Evolutionary conservation across 352 stramenopile genomes (phyloP).

Genomic region (Phytophthora palmivora): DNA sequence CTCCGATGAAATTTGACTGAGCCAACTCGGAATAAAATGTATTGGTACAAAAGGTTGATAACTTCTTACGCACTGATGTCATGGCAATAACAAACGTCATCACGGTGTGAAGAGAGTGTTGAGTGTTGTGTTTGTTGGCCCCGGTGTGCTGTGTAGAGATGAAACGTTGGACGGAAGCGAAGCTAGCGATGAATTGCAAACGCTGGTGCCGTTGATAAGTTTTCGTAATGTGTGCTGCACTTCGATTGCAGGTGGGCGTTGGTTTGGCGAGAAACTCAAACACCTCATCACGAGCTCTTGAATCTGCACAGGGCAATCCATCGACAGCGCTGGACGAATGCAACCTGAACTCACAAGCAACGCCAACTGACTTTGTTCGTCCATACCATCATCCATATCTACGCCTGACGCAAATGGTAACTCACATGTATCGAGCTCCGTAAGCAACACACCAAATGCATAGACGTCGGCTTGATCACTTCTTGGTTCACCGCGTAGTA

Average conservation of each 20-base stretch:
- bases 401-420: constrained; percentile 50
- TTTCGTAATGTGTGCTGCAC: constrained; percentile 53
- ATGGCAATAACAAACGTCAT: constrained; percentile 16
- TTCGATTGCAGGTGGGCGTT: constrained; percentile 45
- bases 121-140: constrained; percentile 15
- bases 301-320: constrained; percentile 53
- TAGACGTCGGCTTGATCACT: constrained; percentile 53
- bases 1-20: no score
- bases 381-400: constrained; percentile 47
- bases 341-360: constrained; percentile 55
- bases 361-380: constrained; percentile 51
- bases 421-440: constrained; percentile 66
- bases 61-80: constrained; percentile 13
- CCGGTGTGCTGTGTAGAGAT: constrained; percentile 34
- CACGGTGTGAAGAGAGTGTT: constrained; percentile 33
- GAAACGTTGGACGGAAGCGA: constrained; percentile 42
- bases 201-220: constrained; percentile 42
- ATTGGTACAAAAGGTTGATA: constrained; percentile 26
- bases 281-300: constrained; percentile 55
- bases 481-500: constrained; percentile 45
- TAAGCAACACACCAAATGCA: constrained; percentile 59
- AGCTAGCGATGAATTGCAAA: constrained; percentile 28
- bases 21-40: no score
- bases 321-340: constrained; percentile 51
- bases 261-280: constrained; percentile 50